Evolutionary conservation across 768 basidiomycete genomes (phyloP).

Genomic region (Mycena capillaripes): DNA sequence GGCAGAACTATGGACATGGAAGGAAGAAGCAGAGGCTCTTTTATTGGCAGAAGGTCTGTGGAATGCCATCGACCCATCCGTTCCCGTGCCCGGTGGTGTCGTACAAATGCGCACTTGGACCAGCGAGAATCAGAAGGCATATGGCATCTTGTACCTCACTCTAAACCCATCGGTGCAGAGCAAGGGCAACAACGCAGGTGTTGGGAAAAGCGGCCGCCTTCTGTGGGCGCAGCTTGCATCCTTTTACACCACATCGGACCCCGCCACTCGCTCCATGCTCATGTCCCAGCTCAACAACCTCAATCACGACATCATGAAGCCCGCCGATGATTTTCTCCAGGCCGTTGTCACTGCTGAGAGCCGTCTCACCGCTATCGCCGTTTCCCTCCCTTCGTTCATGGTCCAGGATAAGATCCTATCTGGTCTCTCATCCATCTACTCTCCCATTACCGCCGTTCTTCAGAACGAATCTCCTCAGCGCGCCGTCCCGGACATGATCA

Average conservation of each 20-base stretch:
- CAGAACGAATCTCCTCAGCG: not conserved
- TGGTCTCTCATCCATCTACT: not conserved
- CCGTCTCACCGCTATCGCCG: not conserved
- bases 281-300: conserved; percentile 1
- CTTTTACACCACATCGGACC: not conserved
- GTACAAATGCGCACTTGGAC: not conserved
- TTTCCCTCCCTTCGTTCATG: not conserved
- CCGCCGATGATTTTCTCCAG: not conserved
- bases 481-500: not conserved
- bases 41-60: not conserved
- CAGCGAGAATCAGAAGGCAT: not conserved
- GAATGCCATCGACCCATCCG: not conserved
- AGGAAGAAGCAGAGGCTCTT: not conserved
- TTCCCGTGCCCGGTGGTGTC: not conserved
- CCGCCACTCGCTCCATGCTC: conserved; percentile 6
- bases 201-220: not conserved
- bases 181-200: not conserved
- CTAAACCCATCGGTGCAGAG: not conserved
- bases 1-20: not conserved
- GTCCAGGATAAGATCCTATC: not conserved
- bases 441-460: not conserved
- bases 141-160: not conserved
- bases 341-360: not conserved
- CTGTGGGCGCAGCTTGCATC: not conserved
- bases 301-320: conserved; percentile 3